A percentile compares a stretch with the other conserved stretches of the same genome.
phyloP scores from a whole-genome alignment of 257 asterid species.

The Fraxinus americana region DNA sequence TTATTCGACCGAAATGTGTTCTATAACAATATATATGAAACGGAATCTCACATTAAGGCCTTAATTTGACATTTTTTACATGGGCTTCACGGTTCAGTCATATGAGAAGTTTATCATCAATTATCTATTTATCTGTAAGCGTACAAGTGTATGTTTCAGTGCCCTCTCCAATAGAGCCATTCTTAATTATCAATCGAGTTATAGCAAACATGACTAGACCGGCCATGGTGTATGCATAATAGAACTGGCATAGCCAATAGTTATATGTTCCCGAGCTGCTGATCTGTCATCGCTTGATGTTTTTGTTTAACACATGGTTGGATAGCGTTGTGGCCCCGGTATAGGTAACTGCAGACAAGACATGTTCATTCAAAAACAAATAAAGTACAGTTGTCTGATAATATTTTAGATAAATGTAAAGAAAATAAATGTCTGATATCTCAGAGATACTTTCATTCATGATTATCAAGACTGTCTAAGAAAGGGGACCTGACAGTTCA shows the following conservation, averaged over 20 bases:
- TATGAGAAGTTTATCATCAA: neutral
- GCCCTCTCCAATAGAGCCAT: neutral
- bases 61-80: neutral
- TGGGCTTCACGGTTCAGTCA: neutral
- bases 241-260: neutral
- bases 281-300: neutral
- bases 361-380: neutral
- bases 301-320: neutral
- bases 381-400: neutral
- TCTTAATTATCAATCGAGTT: neutral
- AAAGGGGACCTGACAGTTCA: slow-evolving; percentile 2
- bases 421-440: neutral
- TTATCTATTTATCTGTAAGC: neutral
- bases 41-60: neutral
- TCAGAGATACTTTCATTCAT: neutral
- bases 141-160: neutral
- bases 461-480: neutral
- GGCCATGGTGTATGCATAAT: neutral
- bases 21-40: neutral
- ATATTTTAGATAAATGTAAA: neutral
- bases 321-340: neutral
- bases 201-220: neutral
- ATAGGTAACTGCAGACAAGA: neutral
- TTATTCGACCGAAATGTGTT: too few species aligned
- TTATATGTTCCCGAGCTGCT: neutral